phyloP scores from a whole-genome alignment of 306 rosid species.

The Castanea crenata region DNA sequence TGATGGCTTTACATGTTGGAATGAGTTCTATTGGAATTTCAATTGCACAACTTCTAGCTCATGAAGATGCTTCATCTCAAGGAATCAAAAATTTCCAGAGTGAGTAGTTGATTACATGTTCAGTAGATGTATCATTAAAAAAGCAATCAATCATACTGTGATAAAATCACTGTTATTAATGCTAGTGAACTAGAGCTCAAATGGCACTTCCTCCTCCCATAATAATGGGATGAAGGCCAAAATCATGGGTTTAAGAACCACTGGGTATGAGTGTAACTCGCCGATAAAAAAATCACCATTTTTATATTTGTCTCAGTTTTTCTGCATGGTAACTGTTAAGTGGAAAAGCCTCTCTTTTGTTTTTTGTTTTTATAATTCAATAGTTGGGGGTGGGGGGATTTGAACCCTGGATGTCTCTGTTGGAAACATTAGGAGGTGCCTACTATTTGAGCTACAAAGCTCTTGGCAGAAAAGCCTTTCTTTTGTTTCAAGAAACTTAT shows the following conservation, averaged over 20 bases:
- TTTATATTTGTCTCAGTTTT: neutral
- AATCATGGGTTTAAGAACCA: too few relatives aligned
- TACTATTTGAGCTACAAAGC: too few relatives aligned
- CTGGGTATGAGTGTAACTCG: too few relatives aligned
- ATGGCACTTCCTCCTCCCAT: too few relatives aligned
- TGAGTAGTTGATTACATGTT: conserved; percentile 27
- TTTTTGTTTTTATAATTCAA: neutral
- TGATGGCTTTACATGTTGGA: conserved; percentile 45
- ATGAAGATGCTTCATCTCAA: conserved; percentile 37
- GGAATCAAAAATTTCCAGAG: conserved; percentile 56
- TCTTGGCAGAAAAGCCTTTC: neutral
- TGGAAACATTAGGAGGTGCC: too few relatives aligned
- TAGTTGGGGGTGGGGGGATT: too few relatives aligned
- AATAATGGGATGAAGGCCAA: too few relatives aligned
- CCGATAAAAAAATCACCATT: neutral
- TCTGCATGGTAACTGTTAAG: neutral
- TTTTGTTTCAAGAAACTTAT: neutral
- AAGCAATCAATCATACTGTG: neutral
- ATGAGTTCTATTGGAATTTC: conserved; percentile 77
- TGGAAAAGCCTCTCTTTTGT: neutral
- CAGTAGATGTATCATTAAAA: too few relatives aligned
- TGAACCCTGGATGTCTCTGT: too few relatives aligned
- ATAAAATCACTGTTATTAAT: neutral
- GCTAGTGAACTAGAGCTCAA: too few relatives aligned
- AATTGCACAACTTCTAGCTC: conserved; percentile 50